These are phyloP conservation scores for Ajuga reptans DNA, from an alignment of 305 asterid genomes.

Conservation along the genomic window DNA sequence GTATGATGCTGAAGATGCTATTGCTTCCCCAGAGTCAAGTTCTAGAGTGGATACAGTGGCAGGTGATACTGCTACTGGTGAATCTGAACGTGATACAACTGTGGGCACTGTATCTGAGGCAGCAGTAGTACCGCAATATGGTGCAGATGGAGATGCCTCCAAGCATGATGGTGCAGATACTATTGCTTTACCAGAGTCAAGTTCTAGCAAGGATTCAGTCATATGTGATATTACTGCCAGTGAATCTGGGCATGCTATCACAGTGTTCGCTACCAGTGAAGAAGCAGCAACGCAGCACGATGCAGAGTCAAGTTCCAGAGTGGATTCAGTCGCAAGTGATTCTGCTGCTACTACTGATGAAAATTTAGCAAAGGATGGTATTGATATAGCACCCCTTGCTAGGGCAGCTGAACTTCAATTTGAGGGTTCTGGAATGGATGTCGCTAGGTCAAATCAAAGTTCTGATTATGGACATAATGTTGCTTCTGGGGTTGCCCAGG, in stretches of 20 bases:
- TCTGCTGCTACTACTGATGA: constrained; percentile 29
- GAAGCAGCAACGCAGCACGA: constrained; percentile 24
- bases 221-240: constrained; percentile 24
- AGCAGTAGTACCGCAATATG: constrained; percentile 24
- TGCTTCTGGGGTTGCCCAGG: constrained; percentile 21
- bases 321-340: constrained; percentile 29
- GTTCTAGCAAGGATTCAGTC: constrained; percentile 28
- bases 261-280: constrained; percentile 25
- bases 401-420: constrained; percentile 22
- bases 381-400: constrained; percentile 30
- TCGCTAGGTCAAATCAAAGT: constrained; percentile 20
- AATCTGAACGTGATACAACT: constrained; percentile 42
- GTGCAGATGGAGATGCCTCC: constrained; percentile 38
- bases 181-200: constrained; percentile 34
- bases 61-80: constrained; percentile 25
- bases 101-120: constrained; percentile 28
- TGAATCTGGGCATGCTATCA: constrained; percentile 44
- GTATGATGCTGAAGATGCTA: constrained; percentile 25
- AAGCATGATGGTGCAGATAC: constrained; percentile 26
- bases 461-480: constrained; percentile 23
- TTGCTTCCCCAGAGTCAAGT: constrained; percentile 34
- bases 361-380: constrained; percentile 30
- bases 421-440: constrained; percentile 33
- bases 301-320: constrained; percentile 31
- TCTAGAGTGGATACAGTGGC: constrained; percentile 29